phyloP scores from a whole-genome alignment of 2,329 filamentous ascomycete genomes.

The Septoria linicola region DNA sequence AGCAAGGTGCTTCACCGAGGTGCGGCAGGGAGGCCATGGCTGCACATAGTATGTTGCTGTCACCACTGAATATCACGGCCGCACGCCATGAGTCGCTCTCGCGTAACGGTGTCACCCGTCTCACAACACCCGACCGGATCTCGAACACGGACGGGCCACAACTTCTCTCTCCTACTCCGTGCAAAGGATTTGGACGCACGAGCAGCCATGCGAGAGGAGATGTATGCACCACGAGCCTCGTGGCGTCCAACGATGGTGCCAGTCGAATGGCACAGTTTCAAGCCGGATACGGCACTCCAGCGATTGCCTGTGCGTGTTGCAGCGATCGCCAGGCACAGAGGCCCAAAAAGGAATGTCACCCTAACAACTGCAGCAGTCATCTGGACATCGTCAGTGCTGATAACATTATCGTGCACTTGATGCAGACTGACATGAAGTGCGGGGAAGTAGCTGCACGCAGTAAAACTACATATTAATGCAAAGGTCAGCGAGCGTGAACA shows the following conservation, averaged over 20 bases:
- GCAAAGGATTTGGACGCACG: too few species aligned
- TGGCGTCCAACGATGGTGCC: background rate
- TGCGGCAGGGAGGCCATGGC: too few species aligned
- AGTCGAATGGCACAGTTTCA: background rate
- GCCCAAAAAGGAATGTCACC: constrained; percentile 2
- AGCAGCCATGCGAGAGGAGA: background rate
- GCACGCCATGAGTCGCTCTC: too few species aligned
- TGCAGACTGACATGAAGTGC: background rate
- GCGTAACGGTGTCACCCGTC: too few species aligned
- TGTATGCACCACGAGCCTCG: background rate
- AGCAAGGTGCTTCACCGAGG: too few species aligned
- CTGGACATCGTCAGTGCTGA: constrained; percentile 1
- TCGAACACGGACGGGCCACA: too few species aligned
- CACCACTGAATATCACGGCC: too few species aligned
- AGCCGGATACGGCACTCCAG: background rate
- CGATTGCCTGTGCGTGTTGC: too few species aligned
- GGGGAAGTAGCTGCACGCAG: background rate
- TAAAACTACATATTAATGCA: background rate
- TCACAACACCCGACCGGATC: too few species aligned
- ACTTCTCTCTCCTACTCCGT: too few species aligned
- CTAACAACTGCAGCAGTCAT: constrained; percentile 1
- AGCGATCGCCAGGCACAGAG: constrained; percentile 18
- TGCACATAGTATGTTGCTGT: too few species aligned
- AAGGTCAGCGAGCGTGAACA: background rate
- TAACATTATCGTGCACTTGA: constrained; percentile 11